A percentile compares a stretch with the other conserved stretches of the same genome.
These are phyloP conservation scores for Asclepias syriaca DNA, from an alignment of 257 asterid species.

Conservation along the genomic window DNA sequence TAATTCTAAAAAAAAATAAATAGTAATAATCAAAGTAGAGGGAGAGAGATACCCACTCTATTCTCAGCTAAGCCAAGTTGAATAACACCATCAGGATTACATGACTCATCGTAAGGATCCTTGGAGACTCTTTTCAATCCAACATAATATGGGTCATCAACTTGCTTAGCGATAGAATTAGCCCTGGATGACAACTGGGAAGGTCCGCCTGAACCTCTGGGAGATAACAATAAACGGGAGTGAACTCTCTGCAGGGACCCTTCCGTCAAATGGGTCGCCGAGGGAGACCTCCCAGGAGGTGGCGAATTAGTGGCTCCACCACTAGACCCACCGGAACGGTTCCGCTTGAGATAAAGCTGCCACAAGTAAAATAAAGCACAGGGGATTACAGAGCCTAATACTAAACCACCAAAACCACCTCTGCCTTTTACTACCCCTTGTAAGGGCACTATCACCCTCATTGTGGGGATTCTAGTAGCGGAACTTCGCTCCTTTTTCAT, in stretches of 20 bases:
- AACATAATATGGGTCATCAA: constrained; percentile 31
- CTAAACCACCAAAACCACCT: constrained; percentile 62
- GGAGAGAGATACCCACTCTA: constrained; percentile 34
- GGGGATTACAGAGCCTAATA: constrained; percentile 57
- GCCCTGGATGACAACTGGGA: constrained; percentile 46
- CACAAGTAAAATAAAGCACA: constrained; percentile 69
- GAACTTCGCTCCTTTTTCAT: constrained; percentile 31
- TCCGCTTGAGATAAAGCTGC: constrained; percentile 50
- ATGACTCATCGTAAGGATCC: constrained; percentile 38
- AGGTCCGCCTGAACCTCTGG: constrained; percentile 40
- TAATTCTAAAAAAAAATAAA: background rate
- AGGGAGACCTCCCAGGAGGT: constrained; percentile 22
- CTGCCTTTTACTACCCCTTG: constrained; percentile 67
- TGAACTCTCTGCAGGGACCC: constrained; percentile 45
- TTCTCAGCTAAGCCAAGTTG: constrained; percentile 55
- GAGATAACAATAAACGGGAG: constrained; percentile 42
- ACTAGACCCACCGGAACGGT: constrained; percentile 19
- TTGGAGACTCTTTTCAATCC: constrained; percentile 44
- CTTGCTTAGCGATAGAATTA: constrained; percentile 34
- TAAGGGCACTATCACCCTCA: constrained; percentile 79
- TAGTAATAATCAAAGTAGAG: background rate
- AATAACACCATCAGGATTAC: constrained; percentile 54
- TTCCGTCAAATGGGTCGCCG: constrained; percentile 29
- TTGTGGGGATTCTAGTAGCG: constrained; percentile 20
- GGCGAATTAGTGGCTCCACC: constrained; percentile 16